Conservation (phyloP, 192 early-diverging fungal genomes). For the Backusella sp. region DNA sequence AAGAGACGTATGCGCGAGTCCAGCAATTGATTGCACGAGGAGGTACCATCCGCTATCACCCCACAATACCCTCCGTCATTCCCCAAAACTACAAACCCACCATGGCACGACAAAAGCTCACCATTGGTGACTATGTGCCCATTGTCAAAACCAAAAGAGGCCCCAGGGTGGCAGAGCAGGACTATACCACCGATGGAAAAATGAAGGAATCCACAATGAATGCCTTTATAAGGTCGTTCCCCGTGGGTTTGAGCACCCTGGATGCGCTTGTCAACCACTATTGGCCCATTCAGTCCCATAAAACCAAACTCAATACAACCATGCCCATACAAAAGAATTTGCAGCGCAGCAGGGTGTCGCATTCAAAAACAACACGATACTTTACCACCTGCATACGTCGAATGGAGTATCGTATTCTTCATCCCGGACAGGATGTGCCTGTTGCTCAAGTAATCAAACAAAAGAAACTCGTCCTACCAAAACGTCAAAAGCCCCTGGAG, state of each 20-base stretch:
- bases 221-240: conserved; percentile 6
- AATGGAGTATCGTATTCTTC: conserved; percentile 19
- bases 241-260: background rate
- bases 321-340: background rate
- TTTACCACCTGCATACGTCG: background rate
- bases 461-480: background rate
- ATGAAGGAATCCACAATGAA: conserved; percentile 5
- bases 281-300: background rate
- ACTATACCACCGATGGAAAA: conserved; percentile 25
- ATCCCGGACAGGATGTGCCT: background rate
- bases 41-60: conserved; percentile 46
- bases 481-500: background rate
- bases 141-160: conserved; percentile 30
- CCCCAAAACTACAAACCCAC: conserved; percentile 47
- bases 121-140: conserved; percentile 44
- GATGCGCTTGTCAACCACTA: background rate
- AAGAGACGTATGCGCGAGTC: conserved; percentile 59
- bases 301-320: background rate
- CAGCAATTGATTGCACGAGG: conserved; percentile 62
- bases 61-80: conserved; percentile 43
- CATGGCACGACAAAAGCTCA: conserved; percentile 46
- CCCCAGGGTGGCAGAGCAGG: conserved; percentile 20
- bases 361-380: conserved; percentile 10
- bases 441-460: background rate
- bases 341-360: background rate